Conservation (phyloP, 495 filamentous ascomycete species). For the Annulohypoxylon stygium region DNA sequence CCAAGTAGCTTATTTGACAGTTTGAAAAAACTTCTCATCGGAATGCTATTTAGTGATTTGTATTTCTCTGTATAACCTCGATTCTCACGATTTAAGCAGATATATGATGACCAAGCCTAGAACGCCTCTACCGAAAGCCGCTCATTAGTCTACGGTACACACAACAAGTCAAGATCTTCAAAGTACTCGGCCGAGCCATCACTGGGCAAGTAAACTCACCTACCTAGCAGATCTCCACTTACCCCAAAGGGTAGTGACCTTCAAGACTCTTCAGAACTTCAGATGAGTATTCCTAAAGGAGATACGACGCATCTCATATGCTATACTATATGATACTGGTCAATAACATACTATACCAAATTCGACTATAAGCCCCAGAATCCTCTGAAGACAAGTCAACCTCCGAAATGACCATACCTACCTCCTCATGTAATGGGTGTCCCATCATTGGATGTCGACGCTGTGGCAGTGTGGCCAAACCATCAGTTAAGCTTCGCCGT, state of each 20-base stretch:
- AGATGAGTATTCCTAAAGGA: constrained; percentile 6
- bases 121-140: not conserved
- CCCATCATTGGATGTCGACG: constrained; percentile 26
- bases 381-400: constrained; percentile 26
- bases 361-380: constrained; percentile 9
- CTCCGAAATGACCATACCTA: constrained; percentile 43
- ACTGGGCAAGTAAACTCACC: not conserved
- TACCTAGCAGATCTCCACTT: constrained; percentile 5
- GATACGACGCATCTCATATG: constrained; percentile 8
- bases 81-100: not conserved
- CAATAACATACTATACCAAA: constrained; percentile 28
- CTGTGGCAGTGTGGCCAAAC: constrained; percentile 27
- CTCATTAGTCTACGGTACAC: not conserved
- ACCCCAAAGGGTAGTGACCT: not conserved
- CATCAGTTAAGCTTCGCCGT: constrained; percentile 26
- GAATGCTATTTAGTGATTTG: not conserved
- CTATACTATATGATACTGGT: constrained; percentile 19
- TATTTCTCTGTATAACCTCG: not conserved
- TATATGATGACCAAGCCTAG: not conserved
- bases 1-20: not conserved
- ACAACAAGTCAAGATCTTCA: not conserved
- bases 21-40: not conserved
- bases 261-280: not conserved
- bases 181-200: constrained; percentile 14
- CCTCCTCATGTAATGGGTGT: constrained; percentile 27